Conservation (phyloP, 1,284 basidiomycete species). For the Boletus hoseneyae region DNA sequence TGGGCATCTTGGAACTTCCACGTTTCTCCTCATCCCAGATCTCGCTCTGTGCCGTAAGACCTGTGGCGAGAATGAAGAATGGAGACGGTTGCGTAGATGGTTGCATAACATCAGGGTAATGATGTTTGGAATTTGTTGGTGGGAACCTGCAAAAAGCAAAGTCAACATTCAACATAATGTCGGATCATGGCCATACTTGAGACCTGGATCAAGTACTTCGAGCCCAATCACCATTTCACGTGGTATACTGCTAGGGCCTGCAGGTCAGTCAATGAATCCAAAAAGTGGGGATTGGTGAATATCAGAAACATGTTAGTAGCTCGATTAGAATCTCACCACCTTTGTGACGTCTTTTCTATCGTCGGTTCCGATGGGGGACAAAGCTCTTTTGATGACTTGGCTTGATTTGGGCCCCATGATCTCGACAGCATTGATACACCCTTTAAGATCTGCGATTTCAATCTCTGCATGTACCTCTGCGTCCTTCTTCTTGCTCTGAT, state of each 20-base stretch:
- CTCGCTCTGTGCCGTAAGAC: constrained; percentile 55
- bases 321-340: constrained; percentile 34
- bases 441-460: constrained; percentile 66
- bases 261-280: constrained; percentile 57
- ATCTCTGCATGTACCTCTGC: constrained; percentile 40
- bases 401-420: constrained; percentile 82
- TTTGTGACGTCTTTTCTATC: constrained; percentile 56
- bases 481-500: constrained; percentile 36
- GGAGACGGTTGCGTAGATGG: constrained; percentile 17
- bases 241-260: constrained; percentile 66
- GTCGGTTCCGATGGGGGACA: constrained; percentile 56
- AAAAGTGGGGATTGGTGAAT: constrained; percentile 51
- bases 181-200: constrained; percentile 46
- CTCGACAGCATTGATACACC: constrained; percentile 77
- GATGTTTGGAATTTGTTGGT: constrained; percentile 64
- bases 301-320: constrained; percentile 1
- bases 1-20: constrained; percentile 53
- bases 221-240: constrained; percentile 75
- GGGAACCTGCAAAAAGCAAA: constrained; percentile 57
- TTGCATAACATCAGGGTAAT: constrained; percentile 22
- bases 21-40: constrained; percentile 70
- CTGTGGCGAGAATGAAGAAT: constrained; percentile 50
- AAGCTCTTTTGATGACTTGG: constrained; percentile 71
- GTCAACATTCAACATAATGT: not conserved
- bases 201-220: constrained; percentile 75